Evolutionary conservation across 1,139 yeast genomes (phyloP), one percentile per base, ranked within the genome.

Genomic region (Scheffersomyces cryptocercus): DNA sequence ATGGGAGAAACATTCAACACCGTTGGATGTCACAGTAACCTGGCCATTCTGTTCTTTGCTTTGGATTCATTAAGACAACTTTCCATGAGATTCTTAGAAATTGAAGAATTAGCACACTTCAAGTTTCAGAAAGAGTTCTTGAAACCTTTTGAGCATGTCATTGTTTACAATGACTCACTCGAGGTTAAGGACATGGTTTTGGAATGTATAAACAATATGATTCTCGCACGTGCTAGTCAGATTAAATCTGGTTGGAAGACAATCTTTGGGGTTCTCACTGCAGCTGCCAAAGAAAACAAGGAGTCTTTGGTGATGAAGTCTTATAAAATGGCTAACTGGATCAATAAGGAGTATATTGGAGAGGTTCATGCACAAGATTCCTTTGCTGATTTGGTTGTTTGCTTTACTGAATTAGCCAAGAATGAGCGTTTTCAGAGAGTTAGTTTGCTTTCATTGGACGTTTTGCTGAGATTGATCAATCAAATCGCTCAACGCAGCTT

Each of bases 231-330:
- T 57, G 82, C 93, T 5, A 70, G 67, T 5, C 79, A 81, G 48
- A 88, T 95, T 48, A 85, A 82, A 61, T 90, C 98, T 29, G 99
- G 99, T 35, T 95, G 99, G 99, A 82, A 81, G 49, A 84, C 98
- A 0, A 85, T 95, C 48, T 83, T 93, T 57, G 85, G 83, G 20
- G 89, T 90, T 1, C 81, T 91, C 53, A 73, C 82, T 0, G 80
- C 77, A 26, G 88, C 88, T 3, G 87, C 88, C 0, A 70, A 67
- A 39, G 83, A 77, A 36, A 69, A 67, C 40, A 70, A 72, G 39
- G 90, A 84, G 51, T 61, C 73, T 2, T 70, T 87, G 50, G 93
- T 88, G 1, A 61, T 69, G 42, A 82, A 81, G 50, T 81, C 90
- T 0, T 85, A 77, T 61, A 77, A 79, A 36, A 73, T 86, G 65